phyloP scores from a whole-genome alignment of 192 early-diverging fungal species.

The Dissophora globulifera region DNA sequence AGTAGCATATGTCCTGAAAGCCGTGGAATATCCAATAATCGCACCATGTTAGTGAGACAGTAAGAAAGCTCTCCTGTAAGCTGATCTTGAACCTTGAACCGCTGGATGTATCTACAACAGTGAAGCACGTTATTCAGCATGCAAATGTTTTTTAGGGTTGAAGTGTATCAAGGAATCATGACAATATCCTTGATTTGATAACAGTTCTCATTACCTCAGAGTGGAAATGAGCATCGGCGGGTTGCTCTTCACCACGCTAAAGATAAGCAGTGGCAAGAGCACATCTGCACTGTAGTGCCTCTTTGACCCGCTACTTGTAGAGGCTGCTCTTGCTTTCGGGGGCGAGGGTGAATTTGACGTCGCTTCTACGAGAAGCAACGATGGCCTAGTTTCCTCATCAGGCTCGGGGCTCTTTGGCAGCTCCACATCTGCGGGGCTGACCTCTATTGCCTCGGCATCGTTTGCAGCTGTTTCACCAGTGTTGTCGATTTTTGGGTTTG shows the following conservation, averaged over 20 bases:
- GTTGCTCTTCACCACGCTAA: constrained; percentile 72
- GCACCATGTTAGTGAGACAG: constrained; percentile 62
- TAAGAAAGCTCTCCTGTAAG: constrained; percentile 58
- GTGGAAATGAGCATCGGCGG: constrained; percentile 78
- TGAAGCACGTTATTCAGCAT: too few relatives aligned
- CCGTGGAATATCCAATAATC: neutral
- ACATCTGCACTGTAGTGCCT: constrained; percentile 66
- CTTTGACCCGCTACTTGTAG: neutral
- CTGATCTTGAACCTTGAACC: constrained; percentile 53
- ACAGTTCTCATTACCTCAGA: constrained; percentile 62
- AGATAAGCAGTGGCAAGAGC: constrained; percentile 75
- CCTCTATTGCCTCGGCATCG: neutral
- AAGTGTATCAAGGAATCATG: too few relatives aligned
- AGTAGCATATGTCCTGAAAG: neutral
- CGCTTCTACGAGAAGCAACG: neutral
- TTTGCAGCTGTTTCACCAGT: neutral
- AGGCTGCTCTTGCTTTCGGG: neutral
- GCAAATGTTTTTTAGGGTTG: too few relatives aligned
- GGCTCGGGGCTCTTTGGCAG: constrained; percentile 23
- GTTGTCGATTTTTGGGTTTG: neutral
- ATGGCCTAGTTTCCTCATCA: neutral
- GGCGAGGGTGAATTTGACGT: neutral
- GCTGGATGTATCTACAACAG: constrained; percentile 59
- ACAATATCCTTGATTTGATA: too few relatives aligned
- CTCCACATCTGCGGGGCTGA: constrained; percentile 14